Evolutionary conservation across 2,329 filamentous ascomycete species (phyloP).

Genomic region (Stemphylium vesicarium): DNA sequence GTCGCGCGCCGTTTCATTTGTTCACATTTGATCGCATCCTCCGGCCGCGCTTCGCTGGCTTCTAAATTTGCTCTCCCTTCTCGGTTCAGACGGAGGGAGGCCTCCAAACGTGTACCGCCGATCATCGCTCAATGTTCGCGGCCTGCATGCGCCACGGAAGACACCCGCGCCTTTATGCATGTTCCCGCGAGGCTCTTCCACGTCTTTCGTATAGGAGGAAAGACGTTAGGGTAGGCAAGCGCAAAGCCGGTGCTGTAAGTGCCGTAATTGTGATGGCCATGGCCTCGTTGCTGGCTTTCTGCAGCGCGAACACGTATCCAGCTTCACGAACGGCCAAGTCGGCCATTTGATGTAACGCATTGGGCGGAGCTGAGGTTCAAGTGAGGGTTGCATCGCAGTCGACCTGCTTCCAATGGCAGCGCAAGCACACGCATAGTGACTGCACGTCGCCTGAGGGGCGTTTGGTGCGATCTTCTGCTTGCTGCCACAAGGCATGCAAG

Average conservation of each 20-base stretch:
- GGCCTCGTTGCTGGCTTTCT: slow-evolving; percentile 3
- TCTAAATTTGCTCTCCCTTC: not conserved
- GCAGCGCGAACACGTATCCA: slow-evolving; percentile 22
- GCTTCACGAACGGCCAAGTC: slow-evolving; percentile 5
- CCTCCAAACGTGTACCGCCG: slow-evolving; percentile 1
- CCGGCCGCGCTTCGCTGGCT: too few relatives aligned
- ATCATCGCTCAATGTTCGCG: slow-evolving; percentile 7
- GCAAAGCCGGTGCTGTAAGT: not conserved
- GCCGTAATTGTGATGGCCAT: not conserved
- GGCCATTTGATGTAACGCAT: slow-evolving; percentile 7
- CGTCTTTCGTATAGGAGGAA: slow-evolving; percentile 1
- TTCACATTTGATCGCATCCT: not conserved
- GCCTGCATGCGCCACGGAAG: slow-evolving; percentile 9
- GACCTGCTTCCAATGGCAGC: slow-evolving; percentile 10
- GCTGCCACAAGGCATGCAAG: not conserved
- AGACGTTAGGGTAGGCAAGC: not conserved
- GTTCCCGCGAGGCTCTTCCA: slow-evolving; percentile 10
- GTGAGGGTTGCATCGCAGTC: slow-evolving; percentile 4
- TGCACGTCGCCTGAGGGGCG: not conserved
- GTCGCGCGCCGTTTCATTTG: not conserved
- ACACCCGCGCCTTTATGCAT: slow-evolving; percentile 18
- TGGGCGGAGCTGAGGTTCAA: not conserved
- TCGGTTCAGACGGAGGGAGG: not conserved
- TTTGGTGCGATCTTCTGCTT: not conserved
- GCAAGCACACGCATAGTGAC: not conserved